Conservation (phyloP, 2,329 filamentous ascomycete species). For the Aphanocladium album region DNA sequence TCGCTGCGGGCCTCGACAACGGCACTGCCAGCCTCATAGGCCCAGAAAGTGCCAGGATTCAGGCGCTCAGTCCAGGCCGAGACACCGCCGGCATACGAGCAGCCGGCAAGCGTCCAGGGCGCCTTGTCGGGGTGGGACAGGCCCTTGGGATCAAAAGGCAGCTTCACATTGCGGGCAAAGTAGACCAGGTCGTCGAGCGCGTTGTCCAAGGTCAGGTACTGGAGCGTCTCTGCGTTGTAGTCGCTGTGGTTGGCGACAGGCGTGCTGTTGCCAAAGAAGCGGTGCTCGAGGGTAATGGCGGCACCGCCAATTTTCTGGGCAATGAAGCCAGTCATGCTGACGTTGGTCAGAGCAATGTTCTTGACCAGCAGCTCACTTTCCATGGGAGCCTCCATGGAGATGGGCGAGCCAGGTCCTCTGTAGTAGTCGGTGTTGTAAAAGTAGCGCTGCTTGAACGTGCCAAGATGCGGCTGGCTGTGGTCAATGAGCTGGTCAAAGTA, state of each 20-base stretch:
- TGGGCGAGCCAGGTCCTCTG: constrained; percentile 68
- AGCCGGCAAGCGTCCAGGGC: constrained; percentile 71
- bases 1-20: constrained; percentile 71
- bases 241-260: constrained; percentile 40
- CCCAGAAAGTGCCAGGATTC: constrained; percentile 73
- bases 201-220: constrained; percentile 75
- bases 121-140: constrained; percentile 60
- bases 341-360: constrained; percentile 61
- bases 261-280: constrained; percentile 74
- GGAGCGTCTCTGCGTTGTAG: constrained; percentile 62
- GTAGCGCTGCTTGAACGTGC: constrained; percentile 65
- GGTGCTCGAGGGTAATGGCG: constrained; percentile 69
- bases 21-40: constrained; percentile 69
- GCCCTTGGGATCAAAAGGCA: constrained; percentile 58
- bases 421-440: constrained; percentile 76
- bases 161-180: constrained; percentile 66
- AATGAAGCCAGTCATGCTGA: constrained; percentile 61
- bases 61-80: constrained; percentile 65
- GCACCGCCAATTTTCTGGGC: constrained; percentile 63
- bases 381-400: constrained; percentile 62
- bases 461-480: constrained; percentile 50
- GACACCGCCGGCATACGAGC: constrained; percentile 73
- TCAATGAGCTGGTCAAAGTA: constrained; percentile 54
- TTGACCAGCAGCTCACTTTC: constrained; percentile 57
- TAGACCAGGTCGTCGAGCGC: constrained; percentile 70